Conservation (phyloP, 1,284 basidiomycete genomes). For the Cutaneotrichosporon cavernicola region DNA sequence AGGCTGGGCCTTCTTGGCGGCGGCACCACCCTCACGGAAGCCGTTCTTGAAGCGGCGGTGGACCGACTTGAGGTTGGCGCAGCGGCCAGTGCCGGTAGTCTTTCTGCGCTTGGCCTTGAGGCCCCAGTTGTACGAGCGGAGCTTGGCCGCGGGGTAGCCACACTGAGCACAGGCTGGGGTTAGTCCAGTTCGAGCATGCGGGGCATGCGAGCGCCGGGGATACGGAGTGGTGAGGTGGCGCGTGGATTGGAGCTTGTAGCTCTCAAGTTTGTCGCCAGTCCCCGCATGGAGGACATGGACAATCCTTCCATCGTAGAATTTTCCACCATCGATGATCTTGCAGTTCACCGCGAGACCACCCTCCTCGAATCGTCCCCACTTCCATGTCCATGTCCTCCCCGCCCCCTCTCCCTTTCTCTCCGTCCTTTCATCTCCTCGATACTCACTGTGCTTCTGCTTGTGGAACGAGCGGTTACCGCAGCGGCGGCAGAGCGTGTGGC, state of each 20-base stretch:
- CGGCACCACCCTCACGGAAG: constrained; percentile 72
- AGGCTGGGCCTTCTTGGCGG: constrained; percentile 3
- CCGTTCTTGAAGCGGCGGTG: constrained; percentile 97
- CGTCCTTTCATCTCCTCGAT: not conserved
- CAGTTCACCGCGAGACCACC: no score
- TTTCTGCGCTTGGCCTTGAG: constrained; percentile 99
- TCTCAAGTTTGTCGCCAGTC: no score
- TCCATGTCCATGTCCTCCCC: no score
- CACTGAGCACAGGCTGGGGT: constrained; percentile 83
- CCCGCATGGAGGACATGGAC: not conserved
- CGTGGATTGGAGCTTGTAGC: no score
- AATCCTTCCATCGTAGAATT: no score
- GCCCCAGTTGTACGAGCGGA: constrained; percentile 96
- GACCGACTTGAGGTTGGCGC: constrained; percentile 90
- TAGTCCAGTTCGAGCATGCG: constrained; percentile 4
- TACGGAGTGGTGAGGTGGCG: no score
- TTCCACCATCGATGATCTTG: no score
- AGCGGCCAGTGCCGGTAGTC: constrained; percentile 93
- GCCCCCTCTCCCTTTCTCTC: not conserved
- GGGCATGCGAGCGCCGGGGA: not conserved
- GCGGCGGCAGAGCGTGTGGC: constrained; percentile 94
- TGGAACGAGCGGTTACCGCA: constrained; percentile 92
- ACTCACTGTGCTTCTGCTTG: constrained; percentile 92
- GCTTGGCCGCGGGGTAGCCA: constrained; percentile 93
- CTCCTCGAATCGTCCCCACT: no score